A percentile compares a stretch with the other conserved stretches of the same genome.
These are phyloP conservation scores for Solanum hybrid DNA, from an alignment of 305 asterid species.

Conservation along the genomic window DNA sequence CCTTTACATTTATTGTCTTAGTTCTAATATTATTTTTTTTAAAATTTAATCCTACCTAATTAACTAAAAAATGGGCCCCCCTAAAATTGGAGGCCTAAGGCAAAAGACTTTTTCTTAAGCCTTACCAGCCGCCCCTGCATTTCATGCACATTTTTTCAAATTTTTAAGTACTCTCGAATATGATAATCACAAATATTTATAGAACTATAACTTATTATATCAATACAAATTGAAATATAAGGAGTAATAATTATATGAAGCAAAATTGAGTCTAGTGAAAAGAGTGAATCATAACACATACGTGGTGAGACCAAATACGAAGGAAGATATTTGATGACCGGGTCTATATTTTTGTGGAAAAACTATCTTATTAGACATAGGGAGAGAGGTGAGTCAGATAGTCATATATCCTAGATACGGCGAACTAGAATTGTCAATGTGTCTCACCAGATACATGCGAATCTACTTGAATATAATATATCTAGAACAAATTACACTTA, in stretches of 20 bases:
- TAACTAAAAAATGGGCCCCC: too few relatives aligned
- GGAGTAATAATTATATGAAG: not conserved
- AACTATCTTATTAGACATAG: not conserved
- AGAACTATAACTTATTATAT: not conserved
- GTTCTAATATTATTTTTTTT: too few relatives aligned
- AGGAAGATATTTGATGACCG: not conserved
- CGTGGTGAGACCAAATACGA: not conserved
- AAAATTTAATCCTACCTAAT: too few relatives aligned
- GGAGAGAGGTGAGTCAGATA: not conserved
- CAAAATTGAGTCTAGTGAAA: not conserved
- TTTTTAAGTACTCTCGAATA: not conserved
- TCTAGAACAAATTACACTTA: too few relatives aligned
- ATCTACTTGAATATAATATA: too few relatives aligned
- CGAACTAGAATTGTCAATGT: not conserved
- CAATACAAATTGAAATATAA: too few relatives aligned
- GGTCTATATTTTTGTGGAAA: too few relatives aligned
- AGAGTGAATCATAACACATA: not conserved
- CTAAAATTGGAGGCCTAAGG: too few relatives aligned
- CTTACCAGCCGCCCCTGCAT: not conserved
- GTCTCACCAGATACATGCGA: accelerated
- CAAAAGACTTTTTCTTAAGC: too few relatives aligned
- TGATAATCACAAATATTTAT: not conserved
- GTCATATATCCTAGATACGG: not conserved
- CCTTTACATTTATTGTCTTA: too few relatives aligned
- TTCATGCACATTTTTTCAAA: not conserved